Conservation (phyloP, 78 protist genomes). For the Dictyostelium purpureum region DNA sequence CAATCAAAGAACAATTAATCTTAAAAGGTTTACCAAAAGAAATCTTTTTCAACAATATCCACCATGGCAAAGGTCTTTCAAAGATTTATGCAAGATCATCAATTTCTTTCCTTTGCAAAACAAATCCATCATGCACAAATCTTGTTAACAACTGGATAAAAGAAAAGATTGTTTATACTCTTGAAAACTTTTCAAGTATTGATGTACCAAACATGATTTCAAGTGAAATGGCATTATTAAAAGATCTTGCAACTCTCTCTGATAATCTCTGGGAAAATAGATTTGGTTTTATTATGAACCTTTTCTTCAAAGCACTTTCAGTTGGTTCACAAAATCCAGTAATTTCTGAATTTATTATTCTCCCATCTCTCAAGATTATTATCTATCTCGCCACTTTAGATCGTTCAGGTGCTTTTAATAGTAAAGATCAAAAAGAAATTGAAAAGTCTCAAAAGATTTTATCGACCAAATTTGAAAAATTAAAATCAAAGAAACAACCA, state of each 20-base stretch:
- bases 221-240: conserved; percentile 22
- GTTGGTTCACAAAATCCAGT: conserved; percentile 53
- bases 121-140: conserved; percentile 1
- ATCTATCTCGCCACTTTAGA: conserved; percentile 19
- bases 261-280: conserved; percentile 77
- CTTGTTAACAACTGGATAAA: conserved; percentile 15
- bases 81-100: conserved; percentile 15
- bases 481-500: conserved; percentile 5
- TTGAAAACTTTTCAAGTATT: neutral
- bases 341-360: conserved; percentile 58
- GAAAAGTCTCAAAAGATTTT: neutral
- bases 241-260: conserved; percentile 30
- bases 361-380: conserved; percentile 82
- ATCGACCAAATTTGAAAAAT: conserved; percentile 14
- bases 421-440: neutral
- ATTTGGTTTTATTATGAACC: conserved; percentile 2
- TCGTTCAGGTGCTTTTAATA: neutral
- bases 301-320: conserved; percentile 41
- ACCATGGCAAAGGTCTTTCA: neutral
- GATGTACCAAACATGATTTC: conserved; percentile 43
- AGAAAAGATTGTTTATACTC: conserved; percentile 11
- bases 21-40: conserved; percentile 57
- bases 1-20: neutral
- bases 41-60: conserved; percentile 16
- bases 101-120: conserved; percentile 21